Percentiles rank a stretch among this genome's conserved stretches.
These are phyloP conservation scores for Suhomyces kilbournensis DNA, from an alignment of 805 yeast genomes.

Conservation along the genomic window DNA sequence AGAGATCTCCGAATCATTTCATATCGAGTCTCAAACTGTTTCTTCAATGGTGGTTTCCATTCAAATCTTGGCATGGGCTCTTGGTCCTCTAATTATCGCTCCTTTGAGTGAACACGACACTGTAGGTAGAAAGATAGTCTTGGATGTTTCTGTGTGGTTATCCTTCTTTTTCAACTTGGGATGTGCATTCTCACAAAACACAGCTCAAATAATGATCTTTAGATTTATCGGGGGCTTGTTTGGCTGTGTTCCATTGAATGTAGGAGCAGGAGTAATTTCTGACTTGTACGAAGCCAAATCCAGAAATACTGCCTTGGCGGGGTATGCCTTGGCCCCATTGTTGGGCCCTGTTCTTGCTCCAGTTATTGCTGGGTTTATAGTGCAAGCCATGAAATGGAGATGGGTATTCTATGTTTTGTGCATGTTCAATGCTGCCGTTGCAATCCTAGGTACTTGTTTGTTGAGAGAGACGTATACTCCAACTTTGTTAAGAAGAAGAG, in stretches of 20 bases:
- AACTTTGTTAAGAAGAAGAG: constrained; percentile 45
- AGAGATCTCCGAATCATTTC: constrained; percentile 44
- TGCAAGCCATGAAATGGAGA: constrained; percentile 52
- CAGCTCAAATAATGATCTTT: constrained; percentile 58
- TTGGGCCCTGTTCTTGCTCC: constrained; percentile 71
- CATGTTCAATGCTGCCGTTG: constrained; percentile 53
- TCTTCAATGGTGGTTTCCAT: constrained; percentile 57
- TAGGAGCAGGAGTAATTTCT: constrained; percentile 67
- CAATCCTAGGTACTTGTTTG: constrained; percentile 44
- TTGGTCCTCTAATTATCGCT: constrained; percentile 63
- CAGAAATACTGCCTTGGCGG: constrained; percentile 55
- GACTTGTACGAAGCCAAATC: constrained; percentile 54
- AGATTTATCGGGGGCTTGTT: constrained; percentile 65
- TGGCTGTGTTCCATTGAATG: constrained; percentile 65
- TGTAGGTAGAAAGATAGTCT: constrained; percentile 58
- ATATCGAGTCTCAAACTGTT: constrained; percentile 39
- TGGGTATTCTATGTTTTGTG: constrained; percentile 66
- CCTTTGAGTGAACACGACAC: constrained; percentile 61
- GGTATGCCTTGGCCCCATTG: constrained; percentile 60
- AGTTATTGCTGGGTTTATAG: constrained; percentile 55
- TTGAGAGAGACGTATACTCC: constrained; percentile 63
- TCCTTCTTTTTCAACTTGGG: constrained; percentile 52
- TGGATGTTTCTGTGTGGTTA: constrained; percentile 49
- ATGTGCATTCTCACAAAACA: constrained; percentile 57
- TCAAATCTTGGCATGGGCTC: constrained; percentile 67